These are phyloP conservation scores for Penicillium sp. DNA, from an alignment of 2,329 filamentous ascomycete genomes.

Conservation along the genomic window DNA sequence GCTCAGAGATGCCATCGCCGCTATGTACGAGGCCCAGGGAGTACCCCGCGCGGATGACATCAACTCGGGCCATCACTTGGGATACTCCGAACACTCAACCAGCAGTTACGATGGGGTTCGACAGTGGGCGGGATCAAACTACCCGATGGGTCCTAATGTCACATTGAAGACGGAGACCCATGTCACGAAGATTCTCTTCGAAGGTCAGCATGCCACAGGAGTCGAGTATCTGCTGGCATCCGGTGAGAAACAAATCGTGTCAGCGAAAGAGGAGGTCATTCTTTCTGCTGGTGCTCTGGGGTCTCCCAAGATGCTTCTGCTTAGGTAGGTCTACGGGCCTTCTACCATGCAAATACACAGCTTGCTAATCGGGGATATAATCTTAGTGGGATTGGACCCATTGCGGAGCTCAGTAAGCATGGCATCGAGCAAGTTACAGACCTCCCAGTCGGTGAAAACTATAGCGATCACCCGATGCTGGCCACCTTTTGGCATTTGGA, in stretches of 20 bases:
- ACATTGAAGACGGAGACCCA: not conserved
- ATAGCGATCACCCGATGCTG: constrained; percentile 9
- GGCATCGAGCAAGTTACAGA: constrained; percentile 25
- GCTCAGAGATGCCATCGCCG: not conserved
- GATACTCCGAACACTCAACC: not conserved
- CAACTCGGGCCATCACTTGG: not conserved
- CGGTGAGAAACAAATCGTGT: not conserved
- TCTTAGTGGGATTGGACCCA: constrained; percentile 30
- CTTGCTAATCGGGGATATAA: not conserved
- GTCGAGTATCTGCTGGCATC: not conserved
- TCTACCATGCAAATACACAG: not conserved
- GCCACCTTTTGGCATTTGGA: constrained; percentile 19
- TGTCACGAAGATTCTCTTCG: not conserved
- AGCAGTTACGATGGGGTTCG: not conserved
- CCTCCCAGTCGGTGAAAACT: constrained; percentile 9
- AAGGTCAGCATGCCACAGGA: not conserved
- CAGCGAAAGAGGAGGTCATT: constrained; percentile 39
- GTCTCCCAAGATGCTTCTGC: constrained; percentile 35
- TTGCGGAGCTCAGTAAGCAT: constrained; percentile 22
- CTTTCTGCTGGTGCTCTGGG: constrained; percentile 39
- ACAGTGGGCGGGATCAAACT: not conserved
- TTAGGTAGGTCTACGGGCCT: not conserved
- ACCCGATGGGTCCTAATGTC: not conserved
- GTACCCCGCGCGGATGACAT: not conserved
- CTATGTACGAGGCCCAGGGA: not conserved